A percentile compares a stretch with the other conserved stretches of the same genome.
phyloP scores from a whole-genome alignment of 352 stramenopile genomes.

The Phytophthora foliorum region DNA sequence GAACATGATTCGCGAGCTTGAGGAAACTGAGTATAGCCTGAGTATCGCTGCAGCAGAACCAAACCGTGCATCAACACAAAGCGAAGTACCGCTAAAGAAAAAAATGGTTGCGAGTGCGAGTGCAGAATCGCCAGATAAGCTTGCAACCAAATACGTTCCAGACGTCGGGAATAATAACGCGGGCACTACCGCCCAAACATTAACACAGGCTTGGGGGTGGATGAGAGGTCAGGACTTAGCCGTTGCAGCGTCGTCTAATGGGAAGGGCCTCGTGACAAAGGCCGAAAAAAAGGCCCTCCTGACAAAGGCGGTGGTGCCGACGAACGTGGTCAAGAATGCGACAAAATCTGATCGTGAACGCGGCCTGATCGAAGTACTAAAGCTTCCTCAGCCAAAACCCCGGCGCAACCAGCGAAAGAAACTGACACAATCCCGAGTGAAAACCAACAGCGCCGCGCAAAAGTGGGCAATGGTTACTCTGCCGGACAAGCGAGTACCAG shows the following conservation, averaged over 20 bases:
- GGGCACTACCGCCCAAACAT: too few relatives aligned
- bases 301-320: neutral
- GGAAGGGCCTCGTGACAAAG: neutral
- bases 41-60: neutral
- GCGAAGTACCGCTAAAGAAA: neutral
- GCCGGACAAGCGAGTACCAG: neutral
- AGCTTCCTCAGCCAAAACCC: too few relatives aligned
- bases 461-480: neutral
- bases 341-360: too few relatives aligned
- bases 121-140: too few relatives aligned
- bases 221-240: neutral
- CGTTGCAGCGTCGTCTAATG: neutral
- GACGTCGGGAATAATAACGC: too few relatives aligned
- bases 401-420: neutral
- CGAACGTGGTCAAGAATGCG: neutral
- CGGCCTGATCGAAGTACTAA: too few relatives aligned
- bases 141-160: neutral
- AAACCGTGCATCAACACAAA: neutral
- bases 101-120: too few relatives aligned
- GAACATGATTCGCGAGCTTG: too few relatives aligned
- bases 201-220: too few relatives aligned
- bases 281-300: neutral
- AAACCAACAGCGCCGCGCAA: neutral
- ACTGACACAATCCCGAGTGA: neutral
- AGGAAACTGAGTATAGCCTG: neutral